These are phyloP conservation scores for Ophiostoma sp. DNA, from an alignment of 2,329 filamentous ascomycete genomes.

Conservation along the genomic window DNA sequence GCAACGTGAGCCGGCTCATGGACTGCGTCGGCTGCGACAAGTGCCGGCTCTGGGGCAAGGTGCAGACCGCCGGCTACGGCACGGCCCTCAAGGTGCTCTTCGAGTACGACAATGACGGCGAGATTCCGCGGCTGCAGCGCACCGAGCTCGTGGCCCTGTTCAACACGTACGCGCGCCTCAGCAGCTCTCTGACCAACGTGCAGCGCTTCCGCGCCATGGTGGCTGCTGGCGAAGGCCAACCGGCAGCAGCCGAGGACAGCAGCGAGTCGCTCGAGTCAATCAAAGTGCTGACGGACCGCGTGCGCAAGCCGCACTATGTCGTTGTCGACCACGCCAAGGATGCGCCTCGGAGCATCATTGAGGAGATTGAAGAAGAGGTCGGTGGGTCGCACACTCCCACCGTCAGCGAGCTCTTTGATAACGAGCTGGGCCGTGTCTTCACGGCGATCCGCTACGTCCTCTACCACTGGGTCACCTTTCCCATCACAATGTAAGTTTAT, in stretches of 20 bases:
- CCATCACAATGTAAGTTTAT: constrained; percentile 43
- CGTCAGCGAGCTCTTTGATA: constrained; percentile 52
- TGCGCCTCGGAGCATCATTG: constrained; percentile 36
- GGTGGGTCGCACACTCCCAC: constrained; percentile 37
- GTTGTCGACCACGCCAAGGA: constrained; percentile 30
- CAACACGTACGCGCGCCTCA: constrained; percentile 87
- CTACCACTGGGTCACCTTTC: constrained; percentile 63
- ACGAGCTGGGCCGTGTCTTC: constrained; percentile 60
- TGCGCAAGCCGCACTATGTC: constrained; percentile 43
- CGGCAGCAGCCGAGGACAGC: constrained; percentile 27
- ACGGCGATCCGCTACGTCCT: constrained; percentile 62
- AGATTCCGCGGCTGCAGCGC: constrained; percentile 65
- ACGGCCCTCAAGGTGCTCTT: constrained; percentile 94
- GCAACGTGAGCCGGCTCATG: constrained; percentile 95
- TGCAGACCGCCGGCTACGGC: constrained; percentile 92
- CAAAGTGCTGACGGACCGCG: constrained; percentile 32
- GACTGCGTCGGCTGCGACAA: constrained; percentile 99
- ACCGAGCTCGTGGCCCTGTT: constrained; percentile 92
- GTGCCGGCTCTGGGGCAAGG: constrained; percentile 94
- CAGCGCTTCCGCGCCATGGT: constrained; percentile 62
- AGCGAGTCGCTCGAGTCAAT: constrained; percentile 3
- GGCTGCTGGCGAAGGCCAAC: constrained; percentile 34
- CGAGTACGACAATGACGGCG: constrained; percentile 69
- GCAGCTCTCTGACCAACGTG: constrained; percentile 70
- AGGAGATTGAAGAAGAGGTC: constrained; percentile 23